These are phyloP conservation scores for Proliferodiscus dingleyae DNA, from an alignment of 2,329 filamentous ascomycete species.

Conservation along the genomic window DNA sequence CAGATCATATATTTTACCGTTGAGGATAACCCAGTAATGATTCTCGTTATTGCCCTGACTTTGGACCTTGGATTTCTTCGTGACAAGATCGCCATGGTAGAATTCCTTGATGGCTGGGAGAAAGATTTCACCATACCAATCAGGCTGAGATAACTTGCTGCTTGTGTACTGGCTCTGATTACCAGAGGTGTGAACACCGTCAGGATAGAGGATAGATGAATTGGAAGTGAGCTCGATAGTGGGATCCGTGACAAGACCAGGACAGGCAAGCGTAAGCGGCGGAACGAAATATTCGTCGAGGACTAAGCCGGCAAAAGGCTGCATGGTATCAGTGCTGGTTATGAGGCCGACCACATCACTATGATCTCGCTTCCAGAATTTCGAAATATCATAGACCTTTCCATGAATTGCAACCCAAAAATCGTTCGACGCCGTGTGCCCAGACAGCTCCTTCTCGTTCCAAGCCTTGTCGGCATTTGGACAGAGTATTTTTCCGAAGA, in stretches of 20 bases:
- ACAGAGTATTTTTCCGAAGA: slow-evolving; percentile 78
- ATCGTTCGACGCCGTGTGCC: slow-evolving; percentile 67
- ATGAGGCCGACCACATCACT: slow-evolving; percentile 61
- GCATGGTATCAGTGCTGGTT: slow-evolving; percentile 62
- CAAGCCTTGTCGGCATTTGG: slow-evolving; percentile 90
- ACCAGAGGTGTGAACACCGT: slow-evolving; percentile 69
- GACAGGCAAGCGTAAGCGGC: slow-evolving; percentile 71
- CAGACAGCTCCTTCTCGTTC: slow-evolving; percentile 63
- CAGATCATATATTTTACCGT: slow-evolving; percentile 77
- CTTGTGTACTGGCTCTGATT: slow-evolving; percentile 46
- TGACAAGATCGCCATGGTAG: slow-evolving; percentile 83
- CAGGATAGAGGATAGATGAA: slow-evolving; percentile 46
- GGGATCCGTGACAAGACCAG: slow-evolving; percentile 60
- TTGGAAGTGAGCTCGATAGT: slow-evolving; percentile 58
- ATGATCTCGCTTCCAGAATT: slow-evolving; percentile 83
- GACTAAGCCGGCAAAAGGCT: slow-evolving; percentile 70
- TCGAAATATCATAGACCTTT: slow-evolving; percentile 84
- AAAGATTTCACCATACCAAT: slow-evolving; percentile 78
- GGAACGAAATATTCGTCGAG: slow-evolving; percentile 82
- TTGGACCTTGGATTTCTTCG: slow-evolving; percentile 53
- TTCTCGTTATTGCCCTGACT: slow-evolving; percentile 61
- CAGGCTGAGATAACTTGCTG: slow-evolving; percentile 53
- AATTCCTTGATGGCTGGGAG: slow-evolving; percentile 76
- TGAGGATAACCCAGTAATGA: slow-evolving; percentile 75
- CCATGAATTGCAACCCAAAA: slow-evolving; percentile 87